phyloP scores from a whole-genome alignment of 305 asterid genomes.

The Fraxinus ornus region DNA sequence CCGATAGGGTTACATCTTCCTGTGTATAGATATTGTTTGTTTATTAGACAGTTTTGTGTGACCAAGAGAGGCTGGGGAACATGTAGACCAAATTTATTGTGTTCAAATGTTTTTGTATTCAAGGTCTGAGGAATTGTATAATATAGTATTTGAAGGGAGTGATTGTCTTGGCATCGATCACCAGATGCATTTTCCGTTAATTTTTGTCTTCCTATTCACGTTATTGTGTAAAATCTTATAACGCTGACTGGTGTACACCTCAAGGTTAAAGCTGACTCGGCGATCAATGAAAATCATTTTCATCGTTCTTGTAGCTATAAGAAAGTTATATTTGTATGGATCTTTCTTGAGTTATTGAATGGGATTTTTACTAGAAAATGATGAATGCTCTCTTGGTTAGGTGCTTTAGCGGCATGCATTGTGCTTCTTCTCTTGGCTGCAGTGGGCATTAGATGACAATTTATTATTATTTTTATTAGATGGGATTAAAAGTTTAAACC shows the following conservation, averaged over 20 bases:
- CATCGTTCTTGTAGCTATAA: neutral
- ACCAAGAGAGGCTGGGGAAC: neutral
- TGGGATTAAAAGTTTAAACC: neutral
- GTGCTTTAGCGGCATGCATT: neutral
- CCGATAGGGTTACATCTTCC: neutral
- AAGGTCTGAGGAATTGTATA: neutral
- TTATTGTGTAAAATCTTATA: neutral
- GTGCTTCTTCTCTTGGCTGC: neutral
- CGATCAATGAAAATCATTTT: neutral
- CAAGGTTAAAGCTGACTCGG: neutral
- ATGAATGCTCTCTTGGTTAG: neutral
- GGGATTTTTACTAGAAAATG: neutral
- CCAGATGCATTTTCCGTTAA: neutral
- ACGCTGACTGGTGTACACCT: neutral
- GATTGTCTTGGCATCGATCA: neutral
- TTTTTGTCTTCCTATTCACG: neutral
- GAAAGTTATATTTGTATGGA: neutral
- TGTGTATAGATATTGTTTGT: constrained; percentile 2
- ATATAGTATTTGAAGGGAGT: neutral
- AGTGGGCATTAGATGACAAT: neutral
- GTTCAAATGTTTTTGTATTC: neutral
- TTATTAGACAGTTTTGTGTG: constrained; percentile 7
- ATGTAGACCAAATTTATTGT: neutral
- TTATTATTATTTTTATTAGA: neutral
- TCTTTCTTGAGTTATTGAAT: neutral